Evolutionary conservation across 202 grass and related monocot species (phyloP), one percentile per base, ranked within the genome.

Genomic region (Bolboschoenoplectus hybrid): DNA sequence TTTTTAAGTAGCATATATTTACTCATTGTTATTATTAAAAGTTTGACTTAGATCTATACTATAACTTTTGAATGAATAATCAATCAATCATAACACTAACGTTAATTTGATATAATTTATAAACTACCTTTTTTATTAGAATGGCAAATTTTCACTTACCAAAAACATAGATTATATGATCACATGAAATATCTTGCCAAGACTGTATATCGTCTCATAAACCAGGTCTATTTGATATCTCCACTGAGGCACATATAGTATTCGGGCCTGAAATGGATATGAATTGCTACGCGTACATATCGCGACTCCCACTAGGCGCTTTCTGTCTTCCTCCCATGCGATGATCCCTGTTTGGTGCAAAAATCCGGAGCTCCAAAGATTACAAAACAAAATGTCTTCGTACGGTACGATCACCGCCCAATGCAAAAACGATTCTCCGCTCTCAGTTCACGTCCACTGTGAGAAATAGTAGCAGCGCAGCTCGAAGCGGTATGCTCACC

Each of bases 281-380:
- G 2, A 84, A 84, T 67, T 57, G 81, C 81, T 71, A 71, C 6
- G 71, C 9, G 63, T 83, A 68, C 61, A 17, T 11, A 17, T 51
- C 7, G 1, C 9, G 16, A 51, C 40, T 7, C 40, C 61, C 80
- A 82, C 2, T 45, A 46, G 41, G 36, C 39, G 57, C 39, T 65
- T 26, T 26, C 26, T 26, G 26, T 26, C 26, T 26, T 50, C 19
- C 62, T 65, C 9, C 52, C 12, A 55, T 2, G 39, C 11, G 7
- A 39, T 13, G 34, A 57, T 32, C 2, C 7, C 6, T 36, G 1
- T 53, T 58, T 57, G 74, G 74, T 79, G 35, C 52, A 79, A 79
- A 58, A 39, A 58, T 35, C 35, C 52, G 34, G 52, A 40, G 51
- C 34, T 58, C 74, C 52, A 79, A 79, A 40, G 52, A 79, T 78